Base-by-base conservation (phyloP, 2,329 filamentous ascomycete species). In the Penicillium glabrum region DNA sequence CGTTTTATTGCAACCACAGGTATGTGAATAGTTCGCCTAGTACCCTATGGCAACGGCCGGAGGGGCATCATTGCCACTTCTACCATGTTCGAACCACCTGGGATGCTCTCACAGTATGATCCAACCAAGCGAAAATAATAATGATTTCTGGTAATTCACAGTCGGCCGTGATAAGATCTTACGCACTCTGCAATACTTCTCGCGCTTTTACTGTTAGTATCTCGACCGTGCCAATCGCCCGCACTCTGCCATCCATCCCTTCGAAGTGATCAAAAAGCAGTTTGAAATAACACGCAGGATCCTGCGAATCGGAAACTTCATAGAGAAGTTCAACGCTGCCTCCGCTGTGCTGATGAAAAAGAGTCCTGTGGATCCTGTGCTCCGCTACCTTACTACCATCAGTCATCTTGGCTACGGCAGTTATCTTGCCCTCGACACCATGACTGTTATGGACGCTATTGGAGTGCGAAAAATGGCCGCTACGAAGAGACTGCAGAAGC, bases 131-230 rank as follows among this genome's bases (percentile, higher is more conserved):
- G 45, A 19, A 31, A 29, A 57, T 60, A 46, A 56, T n/a, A 16
- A 29, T 41, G 39, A 53, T 27, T 27, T 27, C 26, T 27, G 48
- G 16, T 5, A 41, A 24, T 53, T 49, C 41, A 21, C 70, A 87
- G 87, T 92, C 73, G 95, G 95, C 70, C 93, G 95, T 77, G 95
- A 99, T 84, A 99, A 99, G 82, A 80, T 96, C 69, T 88, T 99
- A 71, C 93, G 95, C 70, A 91, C 90, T 6, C 77, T 99, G 55
- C 95, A 99, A 80, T 99, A 98, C 87, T 96, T 98, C 79, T 89
- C 92, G 62, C 92, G 95, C 78, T 99, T 99, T 87, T 96, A 96
- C 78, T 89, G 93, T 65, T 99, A 93, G 93, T 99, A 99, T 81
- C 88, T 96, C 54, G 89, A 90, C 79, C 92, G 95, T 70, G 98